Base-by-base conservation (phyloP, 192 early-diverging fungal genomes). In the Entrophospora sp. region DNA sequence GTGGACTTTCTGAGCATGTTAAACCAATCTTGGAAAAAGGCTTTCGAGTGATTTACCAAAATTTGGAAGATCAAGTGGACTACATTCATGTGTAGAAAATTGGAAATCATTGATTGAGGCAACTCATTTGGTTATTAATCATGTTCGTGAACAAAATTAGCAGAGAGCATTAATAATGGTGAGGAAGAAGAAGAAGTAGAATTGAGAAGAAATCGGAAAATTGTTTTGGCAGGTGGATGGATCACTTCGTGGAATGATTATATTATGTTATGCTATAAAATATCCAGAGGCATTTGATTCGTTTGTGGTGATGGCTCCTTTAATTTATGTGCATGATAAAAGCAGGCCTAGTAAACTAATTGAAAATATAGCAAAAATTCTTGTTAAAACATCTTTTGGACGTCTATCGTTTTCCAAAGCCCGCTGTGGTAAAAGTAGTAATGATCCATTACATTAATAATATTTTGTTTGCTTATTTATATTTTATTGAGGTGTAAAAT, bases 61-160 rank as follows among this genome's bases (percentile, higher is more conserved):
- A 7, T 53, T 53, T 55, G 64, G 64, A 9, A 36, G 64, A 6
- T 66, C 64, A 28, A 55, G 49, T 42, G 64, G 64, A 25, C 30
- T 55, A 49, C 64, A 66, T 31, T 31, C 64, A 2, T 55, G 40
- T 53, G 2, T 66, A 1, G 30, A 14, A 18, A 36, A 66, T 31
- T 55, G 36, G 28, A n/a, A 55, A 40, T 48, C 52, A n/a, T 27
- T 66, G 13, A 66, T 31, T 22, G 51, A 66, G 30, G 46, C 64
- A 10, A 35, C 28, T 31, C 49, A 35, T 27, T 5, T 38, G 22
- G 64, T 66, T 6, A 43, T 66, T 20, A 30, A 46, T 53, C 49
- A 66, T 55, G 25, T 66, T 1, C 52, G 40, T 7, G 38, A 55
- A 42, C 22, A 31, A 30, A 44, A 66, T 55, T 31, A 31, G 9